Conservation (phyloP, 305 asterid species). For the Rubia tinctorum region DNA sequence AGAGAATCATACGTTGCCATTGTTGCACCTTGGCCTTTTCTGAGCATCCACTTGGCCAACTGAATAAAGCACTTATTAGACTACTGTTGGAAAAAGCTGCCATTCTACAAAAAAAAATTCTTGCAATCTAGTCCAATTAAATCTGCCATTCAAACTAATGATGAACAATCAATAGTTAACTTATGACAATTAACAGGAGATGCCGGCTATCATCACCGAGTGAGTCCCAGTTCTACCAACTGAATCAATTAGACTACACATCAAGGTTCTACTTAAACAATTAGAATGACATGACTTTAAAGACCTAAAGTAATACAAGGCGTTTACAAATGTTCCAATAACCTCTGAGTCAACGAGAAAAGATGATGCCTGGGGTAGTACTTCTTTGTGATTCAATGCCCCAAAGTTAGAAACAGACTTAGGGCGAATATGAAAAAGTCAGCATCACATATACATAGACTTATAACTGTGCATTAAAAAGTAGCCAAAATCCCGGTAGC, state of each 20-base stretch:
- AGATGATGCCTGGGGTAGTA: too few relatives aligned
- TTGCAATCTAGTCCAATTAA: not conserved
- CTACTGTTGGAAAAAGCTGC: not conserved
- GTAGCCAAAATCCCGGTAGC: too few relatives aligned
- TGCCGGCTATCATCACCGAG: not conserved
- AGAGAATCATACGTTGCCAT: slow-evolving; percentile 80
- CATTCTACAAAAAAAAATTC: not conserved
- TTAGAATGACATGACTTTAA: not conserved
- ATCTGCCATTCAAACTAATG: not conserved
- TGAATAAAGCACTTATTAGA: slow-evolving; percentile 17
- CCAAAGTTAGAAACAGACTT: too few relatives aligned
- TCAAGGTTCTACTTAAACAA: not conserved
- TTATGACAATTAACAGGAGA: not conserved
- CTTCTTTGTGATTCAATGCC: too few relatives aligned
- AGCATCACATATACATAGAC: too few relatives aligned
- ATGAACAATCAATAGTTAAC: not conserved
- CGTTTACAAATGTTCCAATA: not conserved
- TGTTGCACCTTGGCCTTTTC: slow-evolving; percentile 97
- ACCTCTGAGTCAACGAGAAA: not conserved
- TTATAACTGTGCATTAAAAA: too few relatives aligned
- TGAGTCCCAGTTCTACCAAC: not conserved
- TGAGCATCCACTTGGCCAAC: slow-evolving; percentile 97
- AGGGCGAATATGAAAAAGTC: too few relatives aligned
- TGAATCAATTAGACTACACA: not conserved
- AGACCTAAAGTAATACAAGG: not conserved